These are phyloP conservation scores for Pestalotiopsis sp. DNA, from an alignment of 2,329 filamentous ascomycete species.

Conservation along the genomic window DNA sequence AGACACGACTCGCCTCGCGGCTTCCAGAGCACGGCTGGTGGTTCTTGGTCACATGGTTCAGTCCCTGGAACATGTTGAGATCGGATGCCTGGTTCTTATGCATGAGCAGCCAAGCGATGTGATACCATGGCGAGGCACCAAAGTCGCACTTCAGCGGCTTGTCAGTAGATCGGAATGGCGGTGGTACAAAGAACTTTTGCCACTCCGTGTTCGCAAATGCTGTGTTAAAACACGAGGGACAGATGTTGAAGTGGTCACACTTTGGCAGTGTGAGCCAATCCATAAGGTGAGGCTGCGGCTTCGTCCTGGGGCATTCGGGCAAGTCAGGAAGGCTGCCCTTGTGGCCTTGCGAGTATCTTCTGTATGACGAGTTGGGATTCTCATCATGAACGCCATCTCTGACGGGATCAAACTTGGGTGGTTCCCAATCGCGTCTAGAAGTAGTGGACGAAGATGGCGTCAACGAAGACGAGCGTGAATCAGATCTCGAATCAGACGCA, in stretches of 20 bases:
- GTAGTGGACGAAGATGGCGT: slow-evolving; percentile 22
- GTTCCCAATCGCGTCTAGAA: slow-evolving; percentile 45
- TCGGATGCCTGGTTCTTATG: slow-evolving; percentile 69
- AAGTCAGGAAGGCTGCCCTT: slow-evolving; percentile 49
- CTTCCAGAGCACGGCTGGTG: slow-evolving; percentile 61
- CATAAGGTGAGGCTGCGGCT: slow-evolving; percentile 62
- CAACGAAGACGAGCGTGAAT: slow-evolving; percentile 23
- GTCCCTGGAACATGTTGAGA: slow-evolving; percentile 68
- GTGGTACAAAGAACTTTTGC: slow-evolving; percentile 65
- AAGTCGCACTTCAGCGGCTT: slow-evolving; percentile 75
- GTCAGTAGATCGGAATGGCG: slow-evolving; percentile 58
- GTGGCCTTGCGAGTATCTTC: slow-evolving; percentile 58
- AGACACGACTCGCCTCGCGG: slow-evolving; percentile 60
- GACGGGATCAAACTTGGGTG: slow-evolving; percentile 45
- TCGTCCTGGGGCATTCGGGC: slow-evolving; percentile 70
- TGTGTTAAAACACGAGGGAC: slow-evolving; percentile 75
- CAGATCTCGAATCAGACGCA: slow-evolving; percentile 8
- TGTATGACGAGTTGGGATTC: slow-evolving; percentile 48
- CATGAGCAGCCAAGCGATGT: slow-evolving; percentile 81
- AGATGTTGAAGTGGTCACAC: slow-evolving; percentile 75
- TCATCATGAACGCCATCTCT: slow-evolving; percentile 36
- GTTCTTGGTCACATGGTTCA: slow-evolving; percentile 64
- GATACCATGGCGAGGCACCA: slow-evolving; percentile 76
- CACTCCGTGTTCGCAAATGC: slow-evolving; percentile 73
- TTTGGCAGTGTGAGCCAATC: slow-evolving; percentile 83